Base-by-base conservation (phyloP, 75 land plant genomes). In the Pinus albicaulis region DNA sequence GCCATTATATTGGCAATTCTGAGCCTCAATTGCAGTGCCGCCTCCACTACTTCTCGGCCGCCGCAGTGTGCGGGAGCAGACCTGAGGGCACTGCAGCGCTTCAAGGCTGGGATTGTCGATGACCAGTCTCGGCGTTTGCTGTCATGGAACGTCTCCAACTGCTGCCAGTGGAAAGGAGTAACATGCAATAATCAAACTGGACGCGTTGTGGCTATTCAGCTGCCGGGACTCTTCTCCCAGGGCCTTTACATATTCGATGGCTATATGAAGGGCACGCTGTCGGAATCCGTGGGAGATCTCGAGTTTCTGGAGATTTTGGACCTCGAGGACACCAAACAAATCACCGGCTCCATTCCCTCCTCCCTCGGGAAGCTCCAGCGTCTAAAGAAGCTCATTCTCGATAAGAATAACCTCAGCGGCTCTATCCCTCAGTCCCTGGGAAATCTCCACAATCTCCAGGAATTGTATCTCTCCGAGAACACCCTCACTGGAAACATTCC, bases 281-380 rank as follows among this genome's bases (percentile, higher is more conserved):
- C n/a, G n/a, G n/a, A n/a, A n/a, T n/a, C n/a, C n/a, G n/a, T n/a
- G n/a, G 85, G 86, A 5, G 31, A 64, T 3, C 68, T 64, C 38
- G 16, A 31, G 68, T 31, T 8, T 25, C 60, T 90, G 11, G 78
- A 77, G 14, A 62, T 57, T 62, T 75, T 90, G 6, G 6, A 87
- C 85, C 74, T 56, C 86, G 61, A 80, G 88, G 3, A 6, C 7
- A 7, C 12, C 85, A 91, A 91, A 59, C 2, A 10, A 13, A 56
- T 92, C 48, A 81, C 71, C 1, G 93, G 93, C 1, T 25, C 36
- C 14, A 73, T 91, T 25, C 92, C 93, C 13, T 82, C 81, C 12
- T 55, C 70, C 5, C 23, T 78, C 62, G 80, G 34, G 38, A 22
- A 52, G 16, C 53, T 74, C 24, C 2, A 22, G 13, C 41, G 8